A percentile compares a stretch with the other conserved stretches of the same genome.
phyloP scores from a whole-genome alignment of 1,284 basidiomycete genomes.

The Fomitopsis pinicola region DNA sequence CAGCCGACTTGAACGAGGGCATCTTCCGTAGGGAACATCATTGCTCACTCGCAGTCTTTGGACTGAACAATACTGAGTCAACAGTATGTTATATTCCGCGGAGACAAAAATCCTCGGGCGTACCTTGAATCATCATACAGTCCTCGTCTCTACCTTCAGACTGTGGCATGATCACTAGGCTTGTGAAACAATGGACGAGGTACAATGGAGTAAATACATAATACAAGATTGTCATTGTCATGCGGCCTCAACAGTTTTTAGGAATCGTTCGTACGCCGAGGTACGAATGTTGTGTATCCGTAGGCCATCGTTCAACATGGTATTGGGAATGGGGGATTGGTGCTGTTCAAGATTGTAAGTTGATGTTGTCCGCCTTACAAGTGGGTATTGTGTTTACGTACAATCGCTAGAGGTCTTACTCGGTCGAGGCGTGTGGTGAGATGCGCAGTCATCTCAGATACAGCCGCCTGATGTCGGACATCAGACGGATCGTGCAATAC shows the following conservation, averaged over 20 bases:
- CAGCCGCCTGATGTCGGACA: conserved; percentile 59
- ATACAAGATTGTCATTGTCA: conserved; percentile 12
- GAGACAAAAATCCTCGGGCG: no score
- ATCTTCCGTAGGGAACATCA: no score
- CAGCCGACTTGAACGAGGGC: no score
- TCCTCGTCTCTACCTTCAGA: no score
- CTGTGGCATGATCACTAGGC: no score
- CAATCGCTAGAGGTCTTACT: conserved; percentile 55
- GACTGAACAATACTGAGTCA: no score
- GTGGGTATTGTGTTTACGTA: conserved; percentile 32
- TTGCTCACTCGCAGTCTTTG: no score
- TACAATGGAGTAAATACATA: not conserved
- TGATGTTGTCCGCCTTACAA: conserved; percentile 12
- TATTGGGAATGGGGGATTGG: conserved; percentile 36
- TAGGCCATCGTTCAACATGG: conserved; percentile 43
- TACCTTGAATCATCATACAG: no score
- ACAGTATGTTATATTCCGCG: no score
- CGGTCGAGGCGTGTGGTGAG: conserved; percentile 59
- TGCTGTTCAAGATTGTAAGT: conserved; percentile 12
- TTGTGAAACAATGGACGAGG: no score
- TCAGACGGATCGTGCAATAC: conserved; percentile 55
- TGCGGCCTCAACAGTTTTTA: conserved; percentile 33
- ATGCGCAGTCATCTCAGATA: conserved; percentile 68
- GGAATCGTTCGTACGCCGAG: conserved; percentile 42
- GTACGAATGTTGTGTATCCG: conserved; percentile 51